Conservation (phyloP, 208 protist genomes). For the Leptomonas seymouri region DNA sequence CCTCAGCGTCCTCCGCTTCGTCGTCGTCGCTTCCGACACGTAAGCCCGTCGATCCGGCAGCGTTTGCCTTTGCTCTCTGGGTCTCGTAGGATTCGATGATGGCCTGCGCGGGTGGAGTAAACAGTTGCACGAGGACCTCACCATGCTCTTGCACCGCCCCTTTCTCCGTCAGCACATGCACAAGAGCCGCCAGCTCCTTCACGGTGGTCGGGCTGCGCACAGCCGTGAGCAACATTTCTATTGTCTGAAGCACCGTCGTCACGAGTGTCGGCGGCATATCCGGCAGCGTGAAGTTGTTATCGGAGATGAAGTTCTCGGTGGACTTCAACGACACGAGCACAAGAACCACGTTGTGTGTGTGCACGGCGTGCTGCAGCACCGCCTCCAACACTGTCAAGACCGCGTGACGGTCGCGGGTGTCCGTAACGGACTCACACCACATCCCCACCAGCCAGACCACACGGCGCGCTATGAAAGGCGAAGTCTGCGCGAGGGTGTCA, state of each 20-base stretch:
- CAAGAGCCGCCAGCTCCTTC: conserved; percentile 50
- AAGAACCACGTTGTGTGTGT: conserved; percentile 41
- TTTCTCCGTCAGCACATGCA: conserved; percentile 64
- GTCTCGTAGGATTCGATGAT: conserved; percentile 29
- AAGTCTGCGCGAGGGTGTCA: conserved; percentile 16
- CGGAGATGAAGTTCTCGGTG: conserved; percentile 71
- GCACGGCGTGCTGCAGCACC: conserved; percentile 40
- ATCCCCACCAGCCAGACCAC: conserved; percentile 87
- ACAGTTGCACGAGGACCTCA: conserved; percentile 56
- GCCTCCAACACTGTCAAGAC: conserved; percentile 60
- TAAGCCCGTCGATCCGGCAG: background rate
- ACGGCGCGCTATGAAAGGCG: conserved; percentile 69
- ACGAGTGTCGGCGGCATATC: conserved; percentile 60
- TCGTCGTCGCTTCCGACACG: conserved; percentile 11
- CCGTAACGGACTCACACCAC: conserved; percentile 80
- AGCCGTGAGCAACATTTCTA: conserved; percentile 52
- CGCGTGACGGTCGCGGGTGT: conserved; percentile 32
- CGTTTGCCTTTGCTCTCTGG: background rate
- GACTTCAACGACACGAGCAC: conserved; percentile 54
- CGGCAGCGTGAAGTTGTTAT: conserved; percentile 47
- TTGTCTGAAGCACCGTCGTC: conserved; percentile 42
- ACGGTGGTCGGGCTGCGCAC: conserved; percentile 46
- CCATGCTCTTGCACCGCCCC: conserved; percentile 39
- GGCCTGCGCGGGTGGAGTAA: conserved; percentile 42
- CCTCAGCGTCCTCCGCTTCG: conserved; percentile 28